Percentiles rank a stretch among this genome's conserved stretches.
Evolutionary conservation across 192 early-diverging fungal species (phyloP).

Genomic region (Backusella macrospora): DNA sequence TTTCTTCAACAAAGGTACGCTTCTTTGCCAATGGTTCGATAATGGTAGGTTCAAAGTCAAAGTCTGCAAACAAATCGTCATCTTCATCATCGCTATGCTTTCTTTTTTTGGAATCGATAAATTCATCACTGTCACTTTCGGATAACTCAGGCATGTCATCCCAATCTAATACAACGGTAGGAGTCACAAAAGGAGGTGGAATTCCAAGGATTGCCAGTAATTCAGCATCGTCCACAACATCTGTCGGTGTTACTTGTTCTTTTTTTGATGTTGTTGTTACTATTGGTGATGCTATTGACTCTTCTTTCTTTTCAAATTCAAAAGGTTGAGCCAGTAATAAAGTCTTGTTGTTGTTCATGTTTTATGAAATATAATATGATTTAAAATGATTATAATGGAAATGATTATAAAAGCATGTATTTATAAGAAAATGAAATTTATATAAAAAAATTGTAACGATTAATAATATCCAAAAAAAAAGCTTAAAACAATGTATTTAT

Average conservation of each 20-base stretch:
- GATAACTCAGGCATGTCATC: slow-evolving; percentile 34
- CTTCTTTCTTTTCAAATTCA: slow-evolving; percentile 9
- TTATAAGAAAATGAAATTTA: background rate
- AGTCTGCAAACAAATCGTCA: slow-evolving; percentile 23
- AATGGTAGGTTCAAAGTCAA: slow-evolving; percentile 31
- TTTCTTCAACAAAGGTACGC: background rate
- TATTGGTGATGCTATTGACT: background rate
- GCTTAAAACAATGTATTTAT: slow-evolving; percentile 14
- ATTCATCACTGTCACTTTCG: slow-evolving; percentile 25
- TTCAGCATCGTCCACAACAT: slow-evolving; percentile 27
- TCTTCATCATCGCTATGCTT: slow-evolving; percentile 23
- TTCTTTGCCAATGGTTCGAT: background rate
- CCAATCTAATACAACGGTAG: slow-evolving; percentile 20
- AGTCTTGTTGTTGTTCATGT: background rate
- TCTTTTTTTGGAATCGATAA: slow-evolving; percentile 9
- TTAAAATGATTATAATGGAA: background rate
- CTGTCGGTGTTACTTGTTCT: slow-evolving; percentile 16
- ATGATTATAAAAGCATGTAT: background rate
- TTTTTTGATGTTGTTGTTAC: background rate
- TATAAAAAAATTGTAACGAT: background rate
- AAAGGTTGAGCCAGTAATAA: slow-evolving; percentile 2
- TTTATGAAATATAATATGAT: background rate
- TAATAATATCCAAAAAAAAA: background rate
- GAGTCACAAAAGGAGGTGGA: background rate
- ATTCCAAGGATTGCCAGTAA: slow-evolving; percentile 30